Evolutionary conservation across 1,284 basidiomycete species (phyloP).

Genomic region (Gomphus bonarii): DNA sequence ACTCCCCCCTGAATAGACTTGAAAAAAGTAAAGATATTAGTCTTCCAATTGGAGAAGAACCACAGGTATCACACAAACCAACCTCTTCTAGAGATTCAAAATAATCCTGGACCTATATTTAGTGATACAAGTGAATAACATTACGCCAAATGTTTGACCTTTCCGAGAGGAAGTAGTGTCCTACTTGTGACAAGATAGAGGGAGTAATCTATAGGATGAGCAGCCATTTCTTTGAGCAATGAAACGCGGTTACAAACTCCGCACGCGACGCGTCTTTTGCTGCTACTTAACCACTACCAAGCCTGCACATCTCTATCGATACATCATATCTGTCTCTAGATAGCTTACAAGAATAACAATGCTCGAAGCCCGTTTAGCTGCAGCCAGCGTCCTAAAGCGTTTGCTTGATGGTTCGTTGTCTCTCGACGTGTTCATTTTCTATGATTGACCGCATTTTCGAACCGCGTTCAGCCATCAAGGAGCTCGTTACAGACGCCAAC

Average conservation of each 20-base stretch:
- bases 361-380: slow-evolving; percentile 84
- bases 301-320: neutral
- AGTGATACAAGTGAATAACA: neutral
- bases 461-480: slow-evolving; percentile 76
- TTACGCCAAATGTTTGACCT: slow-evolving; percentile 28
- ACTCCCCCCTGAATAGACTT: slow-evolving; percentile 80
- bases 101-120: slow-evolving; percentile 44
- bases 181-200: slow-evolving; percentile 84
- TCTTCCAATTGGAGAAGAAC: neutral
- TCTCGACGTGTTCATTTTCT: neutral
- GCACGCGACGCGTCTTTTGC: slow-evolving; percentile 6
- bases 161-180: slow-evolving; percentile 69
- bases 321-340: neutral
- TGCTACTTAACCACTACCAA: neutral
- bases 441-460: slow-evolving; percentile 5
- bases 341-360: slow-evolving; percentile 30
- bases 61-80: slow-evolving; percentile 1
- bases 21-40: slow-evolving; percentile 9
- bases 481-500: slow-evolving; percentile 96
- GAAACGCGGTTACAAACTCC: slow-evolving; percentile 10
- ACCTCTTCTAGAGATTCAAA: slow-evolving; percentile 73
- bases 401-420: slow-evolving; percentile 68
- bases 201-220: slow-evolving; percentile 51
- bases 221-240: neutral
- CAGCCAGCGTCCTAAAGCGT: slow-evolving; percentile 79